Evolutionary conservation across 1,284 basidiomycete genomes (phyloP), one percentile per base, ranked within the genome.

Genomic region (Pseudozyma flocculosa): DNA sequence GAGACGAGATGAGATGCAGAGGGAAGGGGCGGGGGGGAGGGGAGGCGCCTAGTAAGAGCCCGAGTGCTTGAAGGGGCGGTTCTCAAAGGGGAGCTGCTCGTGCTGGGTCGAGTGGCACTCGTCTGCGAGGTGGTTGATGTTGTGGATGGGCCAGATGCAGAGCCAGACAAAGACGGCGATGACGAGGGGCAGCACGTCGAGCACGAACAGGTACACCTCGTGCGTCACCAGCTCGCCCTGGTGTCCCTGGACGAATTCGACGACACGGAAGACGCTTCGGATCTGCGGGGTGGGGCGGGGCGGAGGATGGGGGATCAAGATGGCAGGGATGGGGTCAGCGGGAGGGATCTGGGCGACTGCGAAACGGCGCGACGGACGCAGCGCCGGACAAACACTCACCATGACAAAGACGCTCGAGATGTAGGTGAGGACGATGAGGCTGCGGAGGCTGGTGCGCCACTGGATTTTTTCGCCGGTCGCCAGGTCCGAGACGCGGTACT

Each of bases 321-420:
- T 13, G 13, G 13, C 5, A 29, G 29, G 13, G 29, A 5, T 13
- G 29, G 29, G 29, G 29, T 13, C 29, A 29, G 29, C 29, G 15
- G 32, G 32, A 14, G 32, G 32, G 32, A 34, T n/a, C n/a, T n/a
- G n/a, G n/a, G n/a, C n/a, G n/a, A n/a, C n/a, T n/a, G n/a, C n/a
- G n/a, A n/a, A n/a, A n/a, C n/a, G n/a, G 15, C 7, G 32, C 11
- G 32, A 34, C 26, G 26, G 26, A 34, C 7, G 32, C 7, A 4
- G 32, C 4, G 32, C 32, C 3, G 4, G 11, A 17, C 14, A 5
- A 13, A 34, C 15, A 17, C 32, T 9, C 15, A 34, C 32, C 29
- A 52, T 41, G 50, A 52, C 41, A 23, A 39, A 52, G 36, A 52
- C 13, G 18, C 40, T 36, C 22, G 50, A 45, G 22, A 52, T 22